Conservation (phyloP, 768 basidiomycete genomes). For the Serpula lacrymans region DNA sequence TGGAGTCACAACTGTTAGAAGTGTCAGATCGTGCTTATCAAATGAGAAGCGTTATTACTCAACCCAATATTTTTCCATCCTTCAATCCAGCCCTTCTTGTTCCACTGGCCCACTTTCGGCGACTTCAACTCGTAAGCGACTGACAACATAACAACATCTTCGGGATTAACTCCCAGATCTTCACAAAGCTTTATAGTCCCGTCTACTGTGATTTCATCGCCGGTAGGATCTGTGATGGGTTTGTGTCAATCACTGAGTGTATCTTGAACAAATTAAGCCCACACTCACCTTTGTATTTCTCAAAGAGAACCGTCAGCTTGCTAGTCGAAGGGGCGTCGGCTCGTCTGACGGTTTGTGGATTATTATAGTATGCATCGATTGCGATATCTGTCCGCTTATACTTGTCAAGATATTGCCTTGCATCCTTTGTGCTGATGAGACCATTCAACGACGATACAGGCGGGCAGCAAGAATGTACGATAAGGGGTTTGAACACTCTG, state of each 20-base stretch:
- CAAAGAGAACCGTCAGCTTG: slow-evolving; percentile 58
- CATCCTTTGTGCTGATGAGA: slow-evolving; percentile 44
- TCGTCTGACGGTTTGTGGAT: slow-evolving; percentile 32
- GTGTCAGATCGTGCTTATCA: not conserved
- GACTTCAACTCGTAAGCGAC: slow-evolving; percentile 82
- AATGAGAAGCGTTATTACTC: slow-evolving; percentile 20
- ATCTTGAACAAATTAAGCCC: slow-evolving; percentile 9
- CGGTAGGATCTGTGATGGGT: slow-evolving; percentile 47
- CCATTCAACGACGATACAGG: too few species aligned
- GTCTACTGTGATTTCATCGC: slow-evolving; percentile 66
- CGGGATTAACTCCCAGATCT: slow-evolving; percentile 67
- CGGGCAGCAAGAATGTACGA: too few species aligned
- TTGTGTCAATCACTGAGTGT: not conserved
- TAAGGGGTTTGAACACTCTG: too few species aligned
- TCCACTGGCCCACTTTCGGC: slow-evolving; percentile 70
- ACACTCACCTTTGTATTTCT: slow-evolving; percentile 60
- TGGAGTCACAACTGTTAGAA: slow-evolving; percentile 55
- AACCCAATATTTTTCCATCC: slow-evolving; percentile 80
- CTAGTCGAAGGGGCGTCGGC: slow-evolving; percentile 40
- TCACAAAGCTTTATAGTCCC: slow-evolving; percentile 78
- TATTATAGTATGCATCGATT: slow-evolving; percentile 68
- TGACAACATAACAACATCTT: slow-evolving; percentile 79
- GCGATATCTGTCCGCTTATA: slow-evolving; percentile 71
- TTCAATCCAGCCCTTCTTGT: slow-evolving; percentile 66
- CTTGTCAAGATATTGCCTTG: slow-evolving; percentile 65